phyloP scores from a whole-genome alignment of 768 basidiomycete species.

The Ramaria rubella region DNA sequence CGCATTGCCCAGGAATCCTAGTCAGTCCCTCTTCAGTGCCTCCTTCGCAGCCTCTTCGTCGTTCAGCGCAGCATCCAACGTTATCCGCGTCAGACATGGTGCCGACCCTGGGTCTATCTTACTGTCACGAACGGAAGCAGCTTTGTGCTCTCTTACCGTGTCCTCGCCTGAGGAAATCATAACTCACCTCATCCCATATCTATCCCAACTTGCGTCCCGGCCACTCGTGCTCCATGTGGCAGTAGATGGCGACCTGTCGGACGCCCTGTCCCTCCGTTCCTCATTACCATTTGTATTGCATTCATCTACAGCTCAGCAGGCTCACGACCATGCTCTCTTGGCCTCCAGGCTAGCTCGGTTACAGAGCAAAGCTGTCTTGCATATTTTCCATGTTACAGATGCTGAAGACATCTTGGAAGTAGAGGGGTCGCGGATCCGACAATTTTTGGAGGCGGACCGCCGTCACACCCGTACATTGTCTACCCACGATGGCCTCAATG shows the following conservation, averaged over 20 bases:
- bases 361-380: slow-evolving; percentile 73
- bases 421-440: slow-evolving; percentile 49
- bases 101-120: slow-evolving; percentile 59
- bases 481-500: slow-evolving; percentile 21
- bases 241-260: slow-evolving; percentile 58
- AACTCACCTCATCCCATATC: slow-evolving; percentile 57
- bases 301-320: slow-evolving; percentile 69
- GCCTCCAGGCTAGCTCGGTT: slow-evolving; percentile 71
- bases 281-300: slow-evolving; percentile 76
- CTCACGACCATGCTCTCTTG: slow-evolving; percentile 85
- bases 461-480: slow-evolving; percentile 10
- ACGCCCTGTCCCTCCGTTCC: slow-evolving; percentile 70
- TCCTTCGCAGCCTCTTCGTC: slow-evolving; percentile 21
- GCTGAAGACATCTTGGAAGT: slow-evolving; percentile 43
- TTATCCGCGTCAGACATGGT: slow-evolving; percentile 51
- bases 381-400: slow-evolving; percentile 59
- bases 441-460: slow-evolving; percentile 51
- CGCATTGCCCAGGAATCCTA: slow-evolving; percentile 39
- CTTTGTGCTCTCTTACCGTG: slow-evolving; percentile 58
- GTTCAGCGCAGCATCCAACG: slow-evolving; percentile 25
- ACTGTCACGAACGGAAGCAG: slow-evolving; percentile 36
- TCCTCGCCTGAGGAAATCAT: slow-evolving; percentile 44
- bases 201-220: slow-evolving; percentile 56
- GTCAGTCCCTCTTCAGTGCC: slow-evolving; percentile 36
- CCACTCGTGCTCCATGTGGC: slow-evolving; percentile 72